phyloP scores from a whole-genome alignment of 352 stramenopile species.

The Phytophthora sojae region DNA sequence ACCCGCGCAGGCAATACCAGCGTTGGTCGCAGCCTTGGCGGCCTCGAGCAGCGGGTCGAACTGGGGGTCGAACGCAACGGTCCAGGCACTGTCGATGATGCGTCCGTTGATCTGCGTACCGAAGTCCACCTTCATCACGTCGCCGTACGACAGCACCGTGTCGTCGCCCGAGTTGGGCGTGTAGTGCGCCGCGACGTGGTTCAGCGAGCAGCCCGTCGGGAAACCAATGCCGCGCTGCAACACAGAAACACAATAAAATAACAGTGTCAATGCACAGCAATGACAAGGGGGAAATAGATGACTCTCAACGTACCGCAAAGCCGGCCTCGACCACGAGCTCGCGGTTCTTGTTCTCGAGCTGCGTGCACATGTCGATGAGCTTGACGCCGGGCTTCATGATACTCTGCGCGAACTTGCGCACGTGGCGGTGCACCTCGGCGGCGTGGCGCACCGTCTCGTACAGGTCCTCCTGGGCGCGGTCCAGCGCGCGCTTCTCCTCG shows the following conservation, averaged over 20 bases:
- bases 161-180: conserved; percentile 97
- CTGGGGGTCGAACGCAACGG: conserved; percentile 95
- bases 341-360: conserved; percentile 97
- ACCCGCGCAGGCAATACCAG: conserved; percentile 91
- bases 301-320: conserved; percentile 63
- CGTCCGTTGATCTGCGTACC: conserved; percentile 97
- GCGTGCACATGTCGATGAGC: conserved; percentile 96
- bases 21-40: conserved; percentile 94
- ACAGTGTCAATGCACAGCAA: conserved; percentile 48
- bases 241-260: no score
- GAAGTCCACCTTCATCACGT: conserved; percentile 99
- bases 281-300: background rate
- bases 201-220: conserved; percentile 96
- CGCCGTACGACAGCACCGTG: conserved; percentile 93
- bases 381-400: conserved; percentile 97
- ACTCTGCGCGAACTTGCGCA: conserved; percentile 93
- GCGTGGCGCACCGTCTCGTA: conserved; percentile 90
- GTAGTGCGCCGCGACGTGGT: conserved; percentile 98
- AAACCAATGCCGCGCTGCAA: conserved; percentile 39
- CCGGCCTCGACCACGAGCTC: conserved; percentile 95
- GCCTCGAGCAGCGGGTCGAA: conserved; percentile 94
- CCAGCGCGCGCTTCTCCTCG: conserved; percentile 85
- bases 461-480: conserved; percentile 74
- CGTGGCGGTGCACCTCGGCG: conserved; percentile 95
- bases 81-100: conserved; percentile 99